Percentiles rank a stretch among this genome's conserved stretches.
These are phyloP conservation scores for Phytophthora brassicae DNA, from an alignment of 352 stramenopile species.

Conservation along the genomic window DNA sequence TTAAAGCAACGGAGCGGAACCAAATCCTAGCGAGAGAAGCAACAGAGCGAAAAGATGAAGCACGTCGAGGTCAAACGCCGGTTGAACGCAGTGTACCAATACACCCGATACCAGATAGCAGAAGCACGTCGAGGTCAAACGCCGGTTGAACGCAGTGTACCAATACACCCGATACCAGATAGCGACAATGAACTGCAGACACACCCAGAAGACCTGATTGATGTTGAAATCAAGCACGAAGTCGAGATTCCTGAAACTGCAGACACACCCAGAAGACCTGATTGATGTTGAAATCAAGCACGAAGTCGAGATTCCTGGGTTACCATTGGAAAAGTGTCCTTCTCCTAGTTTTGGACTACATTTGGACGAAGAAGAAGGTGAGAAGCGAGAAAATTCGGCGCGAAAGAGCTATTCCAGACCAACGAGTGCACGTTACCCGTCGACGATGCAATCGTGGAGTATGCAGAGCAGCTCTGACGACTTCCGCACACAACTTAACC, in stretches of 20 bases:
- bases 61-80: not conserved
- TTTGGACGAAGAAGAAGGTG: not conserved
- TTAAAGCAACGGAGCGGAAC: slow-evolving; percentile 71
- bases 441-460: slow-evolving; percentile 47
- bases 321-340: slow-evolving; percentile 19
- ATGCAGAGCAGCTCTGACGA: slow-evolving; percentile 31
- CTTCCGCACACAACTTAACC: slow-evolving; percentile 30
- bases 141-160: not conserved
- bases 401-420: slow-evolving; percentile 31
- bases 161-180: slow-evolving; percentile 8
- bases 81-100: slow-evolving; percentile 1
- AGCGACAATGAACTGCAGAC: not conserved
- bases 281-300: slow-evolving; percentile 13
- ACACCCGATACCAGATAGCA: slow-evolving; percentile 5
- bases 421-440: slow-evolving; percentile 37
- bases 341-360: slow-evolving; percentile 14
- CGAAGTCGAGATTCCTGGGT: slow-evolving; percentile 2
- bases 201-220: slow-evolving; percentile 2
- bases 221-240: slow-evolving; percentile 10
- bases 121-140: not conserved
- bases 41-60: slow-evolving; percentile 23
- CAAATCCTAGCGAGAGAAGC: slow-evolving; percentile 33
- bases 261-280: not conserved
- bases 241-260: slow-evolving; percentile 5
- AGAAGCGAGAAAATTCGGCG: slow-evolving; percentile 2